Evolutionary conservation across 106 monocot genomes (phyloP), one percentile per base, ranked within the genome.

Genomic region (Cymbidium sinense): DNA sequence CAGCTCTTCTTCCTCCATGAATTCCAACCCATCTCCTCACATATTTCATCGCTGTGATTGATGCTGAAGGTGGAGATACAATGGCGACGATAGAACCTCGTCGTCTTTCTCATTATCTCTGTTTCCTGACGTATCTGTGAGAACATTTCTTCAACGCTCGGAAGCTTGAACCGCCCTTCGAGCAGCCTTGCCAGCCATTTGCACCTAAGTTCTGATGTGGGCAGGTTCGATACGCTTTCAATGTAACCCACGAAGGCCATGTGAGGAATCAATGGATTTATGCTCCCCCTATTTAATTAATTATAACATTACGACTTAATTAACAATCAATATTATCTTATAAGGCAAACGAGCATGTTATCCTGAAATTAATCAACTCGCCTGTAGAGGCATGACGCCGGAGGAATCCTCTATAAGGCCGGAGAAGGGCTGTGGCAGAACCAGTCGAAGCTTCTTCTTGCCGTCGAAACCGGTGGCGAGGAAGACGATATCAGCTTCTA

Each of bases 51-150:
- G 74, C 90, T 93, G 89, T 95, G 93, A 44, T 89, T 86, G 79
- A 95, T 95, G 84, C 95, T 95, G 79, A 82, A 95, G 27, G 93
- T 95, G 21, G 95, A 95, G 80, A 95, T 93, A 86, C 95, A 95
- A 64, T 95, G 90, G 35, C 95, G 86, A 51, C 84, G 85, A 75
- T 93, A 95, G 84, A 95, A 95, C 75, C 95, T 70, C 20, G 95
- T 93, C 1, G 93, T 95, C 62, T 84, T 67, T 76, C 54, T 80
- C 95, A 93, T 95, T 23, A 91, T 76, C 79, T 90, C 95, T 4
- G 77, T 84, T 83, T 95, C 93, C 17, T 64, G 54, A 19, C 21
- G 18, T 2, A 80, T 80, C 73, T 91, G 90, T 70, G 33, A 33
- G 37, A 86, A 74, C 95, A 95, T 95, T 34, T 17, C 31, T 18